These are phyloP conservation scores for Carpinus fangiana DNA, from an alignment of 306 rosid species.

Conservation along the genomic window DNA sequence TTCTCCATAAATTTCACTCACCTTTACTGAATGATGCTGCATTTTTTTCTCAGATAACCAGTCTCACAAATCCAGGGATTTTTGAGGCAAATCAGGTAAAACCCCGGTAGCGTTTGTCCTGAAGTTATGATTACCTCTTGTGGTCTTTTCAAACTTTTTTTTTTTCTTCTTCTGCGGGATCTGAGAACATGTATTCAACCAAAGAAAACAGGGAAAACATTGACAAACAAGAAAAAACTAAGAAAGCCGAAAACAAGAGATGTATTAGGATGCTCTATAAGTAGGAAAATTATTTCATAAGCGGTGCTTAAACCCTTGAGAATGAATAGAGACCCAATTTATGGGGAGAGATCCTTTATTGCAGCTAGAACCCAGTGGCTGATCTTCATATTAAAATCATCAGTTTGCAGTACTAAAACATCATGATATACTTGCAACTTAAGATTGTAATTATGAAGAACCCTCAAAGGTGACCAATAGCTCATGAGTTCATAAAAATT, in stretches of 20 bases:
- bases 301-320: not conserved
- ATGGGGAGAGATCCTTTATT: not conserved
- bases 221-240: not conserved
- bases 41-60: conserved; percentile 55
- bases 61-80: conserved; percentile 80
- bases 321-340: not conserved
- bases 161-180: not conserved
- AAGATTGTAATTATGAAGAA: not conserved
- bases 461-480: not conserved
- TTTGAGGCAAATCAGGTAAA: conserved; percentile 94
- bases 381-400: not conserved
- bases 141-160: conserved; percentile 18
- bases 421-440: not conserved
- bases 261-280: not conserved
- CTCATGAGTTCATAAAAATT: not conserved
- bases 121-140: conserved; percentile 7
- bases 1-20: conserved; percentile 2
- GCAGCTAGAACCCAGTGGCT: not conserved
- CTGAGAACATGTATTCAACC: not conserved
- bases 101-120: not conserved
- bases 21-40: conserved; percentile 25
- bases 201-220: not conserved
- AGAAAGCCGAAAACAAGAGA: not conserved
- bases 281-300: not conserved
- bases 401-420: conserved; percentile 11